phyloP scores from a whole-genome alignment of 441 rosid species.

The Jatropha podagrica region DNA sequence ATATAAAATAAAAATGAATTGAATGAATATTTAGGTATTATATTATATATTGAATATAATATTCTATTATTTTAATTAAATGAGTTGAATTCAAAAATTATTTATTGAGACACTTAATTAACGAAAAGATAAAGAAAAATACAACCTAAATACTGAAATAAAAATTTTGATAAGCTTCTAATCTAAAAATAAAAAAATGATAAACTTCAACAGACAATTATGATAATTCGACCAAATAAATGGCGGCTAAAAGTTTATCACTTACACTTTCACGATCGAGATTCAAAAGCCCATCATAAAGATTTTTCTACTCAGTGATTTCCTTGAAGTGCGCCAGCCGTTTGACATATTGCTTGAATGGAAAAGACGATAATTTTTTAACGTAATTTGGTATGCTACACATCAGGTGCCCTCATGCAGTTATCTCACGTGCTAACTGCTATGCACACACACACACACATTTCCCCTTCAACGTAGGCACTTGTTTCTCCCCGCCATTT shows the following conservation, averaged over 20 bases:
- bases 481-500: constrained; percentile 54
- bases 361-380: background rate
- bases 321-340: background rate
- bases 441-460: constrained; percentile 20
- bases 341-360: background rate
- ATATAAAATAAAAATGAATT: too few species aligned
- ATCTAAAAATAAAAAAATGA: too few species aligned
- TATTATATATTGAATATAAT: too few species aligned
- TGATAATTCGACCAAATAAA: background rate
- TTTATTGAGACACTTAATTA: too few species aligned
- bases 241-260: background rate
- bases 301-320: background rate
- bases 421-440: background rate
- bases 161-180: too few species aligned
- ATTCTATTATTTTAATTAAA: too few species aligned
- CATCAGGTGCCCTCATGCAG: background rate
- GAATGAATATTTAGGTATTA: too few species aligned
- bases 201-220: too few species aligned
- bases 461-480: constrained; percentile 41
- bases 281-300: background rate
- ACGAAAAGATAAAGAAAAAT: too few species aligned
- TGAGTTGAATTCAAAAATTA: too few species aligned
- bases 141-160: too few species aligned
- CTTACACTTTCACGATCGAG: background rate
- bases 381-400: background rate